These are phyloP conservation scores for Rhytidiadelphus loreus DNA, from an alignment of 225 moss, liverwort and hornwort species.

Conservation along the genomic window DNA sequence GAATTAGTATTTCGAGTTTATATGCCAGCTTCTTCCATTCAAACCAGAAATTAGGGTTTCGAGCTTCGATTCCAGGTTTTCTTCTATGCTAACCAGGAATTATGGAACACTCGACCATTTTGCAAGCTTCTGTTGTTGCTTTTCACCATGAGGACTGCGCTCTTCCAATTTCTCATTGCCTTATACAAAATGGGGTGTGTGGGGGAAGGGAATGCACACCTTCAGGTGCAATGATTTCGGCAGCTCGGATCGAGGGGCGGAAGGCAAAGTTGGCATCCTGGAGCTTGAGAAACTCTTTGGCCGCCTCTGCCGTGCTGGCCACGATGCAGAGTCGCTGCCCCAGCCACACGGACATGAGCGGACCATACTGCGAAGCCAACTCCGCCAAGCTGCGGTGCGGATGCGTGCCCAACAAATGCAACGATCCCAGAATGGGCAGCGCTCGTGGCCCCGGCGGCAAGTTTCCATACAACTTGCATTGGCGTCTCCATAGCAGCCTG, in stretches of 20 bases:
- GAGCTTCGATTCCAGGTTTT: not conserved
- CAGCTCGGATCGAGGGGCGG: not conserved
- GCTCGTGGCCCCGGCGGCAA: not conserved
- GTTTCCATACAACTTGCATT: not conserved
- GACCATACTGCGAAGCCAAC: not conserved
- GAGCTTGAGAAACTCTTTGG: slow-evolving; percentile 5
- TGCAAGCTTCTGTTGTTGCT: not conserved
- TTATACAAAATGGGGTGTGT: not conserved
- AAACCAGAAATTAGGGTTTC: not conserved
- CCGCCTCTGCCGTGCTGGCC: not conserved
- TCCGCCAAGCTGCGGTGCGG: not conserved
- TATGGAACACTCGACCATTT: not conserved
- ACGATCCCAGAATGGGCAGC: not conserved
- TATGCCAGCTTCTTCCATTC: no score
- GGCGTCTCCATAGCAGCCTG: not conserved
- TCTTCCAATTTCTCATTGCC: no score
- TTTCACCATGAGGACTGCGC: no score
- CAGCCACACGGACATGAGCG: not conserved
- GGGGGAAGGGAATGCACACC: not conserved
- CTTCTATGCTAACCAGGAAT: not conserved
- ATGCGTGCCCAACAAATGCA: not conserved
- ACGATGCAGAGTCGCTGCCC: not conserved
- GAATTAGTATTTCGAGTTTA: no score
- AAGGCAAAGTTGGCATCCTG: not conserved
- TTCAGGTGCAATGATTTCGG: not conserved